Base-by-base conservation (phyloP, 2,329 filamentous ascomycete genomes). In the Botrytis medusae region DNA sequence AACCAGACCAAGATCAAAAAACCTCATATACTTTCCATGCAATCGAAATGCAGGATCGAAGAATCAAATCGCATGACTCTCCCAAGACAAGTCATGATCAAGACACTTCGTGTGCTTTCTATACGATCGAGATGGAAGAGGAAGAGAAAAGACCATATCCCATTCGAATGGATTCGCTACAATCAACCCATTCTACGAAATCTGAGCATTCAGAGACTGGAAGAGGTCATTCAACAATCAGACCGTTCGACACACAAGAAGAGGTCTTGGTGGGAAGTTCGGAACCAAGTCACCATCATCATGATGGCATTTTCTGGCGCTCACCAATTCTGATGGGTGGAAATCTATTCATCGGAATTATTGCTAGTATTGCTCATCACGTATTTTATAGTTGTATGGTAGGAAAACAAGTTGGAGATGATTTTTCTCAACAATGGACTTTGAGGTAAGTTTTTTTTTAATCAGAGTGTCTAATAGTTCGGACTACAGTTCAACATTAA, bases 241-340 rank as follows among this genome's bases (percentile, higher is more conserved):
- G 65, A 25, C n/a, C 48, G 6, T 42, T 57, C 1, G 3, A 68
- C 29, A 12, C 9, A 32, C 16, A n/a, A 29, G 65, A 42, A 20
- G 65, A 44, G 14, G 18, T 57, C 54, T 25, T 42, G 12, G 10
- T 32, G 18, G 10, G 5, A 9, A 18, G 1, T 25, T 70, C 20
- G 14, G 40, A 46, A 16, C n/a, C 54, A 40, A 46, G 25, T 42
- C 37, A 29, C 20, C 42, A 70, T 32, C 20, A 54, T 29, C 64
- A 72, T 6, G 46, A 72, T 69, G 64, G 71, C 22, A 60, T 72
- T 2, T 77, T 75, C 61, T 77, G 74, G 75, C 63, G 69, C 25
- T 76, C 75, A 10, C 75, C 75, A 18, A 70, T 71, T 2, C 37
- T 48, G 9, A 77, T 77, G 76, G 59, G 70, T 34, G 71, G 48